A percentile compares a stretch with the other conserved stretches of the same genome.
phyloP scores from a whole-genome alignment of 73 alveolate genomes.

The Stentor coeruleus region DNA sequence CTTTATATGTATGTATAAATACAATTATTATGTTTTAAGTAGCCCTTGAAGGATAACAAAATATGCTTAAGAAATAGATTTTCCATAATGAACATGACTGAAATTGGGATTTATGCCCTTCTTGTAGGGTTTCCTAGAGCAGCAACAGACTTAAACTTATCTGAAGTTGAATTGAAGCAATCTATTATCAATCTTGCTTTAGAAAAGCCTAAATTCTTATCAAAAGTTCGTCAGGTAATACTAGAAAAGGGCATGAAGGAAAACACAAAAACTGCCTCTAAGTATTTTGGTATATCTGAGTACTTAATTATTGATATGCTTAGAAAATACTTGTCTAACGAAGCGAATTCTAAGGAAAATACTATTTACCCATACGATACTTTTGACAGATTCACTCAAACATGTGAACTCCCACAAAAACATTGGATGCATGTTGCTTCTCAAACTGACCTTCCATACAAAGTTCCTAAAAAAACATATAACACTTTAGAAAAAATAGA shows the following conservation, averaged over 20 bases:
- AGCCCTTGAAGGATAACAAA: no score
- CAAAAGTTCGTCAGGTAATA: neutral
- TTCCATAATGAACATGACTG: neutral
- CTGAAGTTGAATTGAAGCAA: no score
- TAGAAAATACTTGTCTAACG: neutral
- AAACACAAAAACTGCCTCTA: neutral
- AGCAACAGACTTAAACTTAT: neutral
- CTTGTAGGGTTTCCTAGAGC: slow-evolving; percentile 1
- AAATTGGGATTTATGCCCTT: slow-evolving; percentile 2
- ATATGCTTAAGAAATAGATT: no score
- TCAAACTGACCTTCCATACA: slow-evolving; percentile 1
- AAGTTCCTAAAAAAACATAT: neutral
- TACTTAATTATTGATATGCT: slow-evolving; percentile 10
- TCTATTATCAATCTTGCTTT: neutral
- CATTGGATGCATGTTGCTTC: neutral
- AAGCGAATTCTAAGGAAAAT: neutral
- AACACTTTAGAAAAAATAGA: neutral
- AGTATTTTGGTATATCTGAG: neutral
- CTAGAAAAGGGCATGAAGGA: slow-evolving; percentile 16
- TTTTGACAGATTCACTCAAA: slow-evolving; percentile 20
- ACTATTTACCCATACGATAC: slow-evolving; percentile 13
- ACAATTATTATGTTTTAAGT: no score
- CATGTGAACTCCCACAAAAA: neutral
- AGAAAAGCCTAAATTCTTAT: neutral
- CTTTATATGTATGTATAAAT: no score